These are phyloP conservation scores for Pezicula radicicola DNA, from an alignment of 2,329 filamentous ascomycete species.

Conservation along the genomic window DNA sequence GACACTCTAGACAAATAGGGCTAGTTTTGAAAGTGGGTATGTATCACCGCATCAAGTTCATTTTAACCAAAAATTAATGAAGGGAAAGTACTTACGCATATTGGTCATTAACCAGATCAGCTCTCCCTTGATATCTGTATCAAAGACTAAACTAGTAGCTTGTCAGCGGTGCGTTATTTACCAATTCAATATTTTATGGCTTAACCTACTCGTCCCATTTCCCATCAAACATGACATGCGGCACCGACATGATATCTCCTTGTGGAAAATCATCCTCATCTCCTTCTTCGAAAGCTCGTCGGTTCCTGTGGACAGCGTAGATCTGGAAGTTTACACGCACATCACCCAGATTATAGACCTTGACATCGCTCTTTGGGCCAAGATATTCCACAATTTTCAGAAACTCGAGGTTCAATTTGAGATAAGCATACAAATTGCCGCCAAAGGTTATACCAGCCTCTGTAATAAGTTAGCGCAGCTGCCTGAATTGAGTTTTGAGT, in stretches of 20 bases:
- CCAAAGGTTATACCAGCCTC: constrained; percentile 6
- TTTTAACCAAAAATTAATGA: neutral
- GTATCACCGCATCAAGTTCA: too few species aligned
- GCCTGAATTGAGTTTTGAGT: too few species aligned
- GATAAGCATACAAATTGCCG: neutral
- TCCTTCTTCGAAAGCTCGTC: neutral
- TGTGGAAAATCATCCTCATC: constrained; percentile 12
- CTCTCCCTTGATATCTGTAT: constrained; percentile 23
- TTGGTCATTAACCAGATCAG: constrained; percentile 26
- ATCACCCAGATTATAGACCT: constrained; percentile 11
- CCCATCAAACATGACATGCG: constrained; percentile 19
- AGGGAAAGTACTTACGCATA: constrained; percentile 13
- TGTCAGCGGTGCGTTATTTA: neutral
- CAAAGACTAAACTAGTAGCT: constrained; percentile 24
- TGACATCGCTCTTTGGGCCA: constrained; percentile 8
- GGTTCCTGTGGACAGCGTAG: constrained; percentile 9
- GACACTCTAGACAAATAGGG: too few species aligned
- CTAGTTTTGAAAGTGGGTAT: too few species aligned
- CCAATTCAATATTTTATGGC: neutral
- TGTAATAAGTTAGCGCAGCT: neutral
- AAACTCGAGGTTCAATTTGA: constrained; percentile 10
- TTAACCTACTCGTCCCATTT: constrained; percentile 23
- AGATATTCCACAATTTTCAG: constrained; percentile 23
- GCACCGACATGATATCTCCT: constrained; percentile 21
- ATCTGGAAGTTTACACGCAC: constrained; percentile 15